These are phyloP conservation scores for Penicillium bovifimosum DNA, from an alignment of 495 filamentous ascomycete species.

Conservation along the genomic window DNA sequence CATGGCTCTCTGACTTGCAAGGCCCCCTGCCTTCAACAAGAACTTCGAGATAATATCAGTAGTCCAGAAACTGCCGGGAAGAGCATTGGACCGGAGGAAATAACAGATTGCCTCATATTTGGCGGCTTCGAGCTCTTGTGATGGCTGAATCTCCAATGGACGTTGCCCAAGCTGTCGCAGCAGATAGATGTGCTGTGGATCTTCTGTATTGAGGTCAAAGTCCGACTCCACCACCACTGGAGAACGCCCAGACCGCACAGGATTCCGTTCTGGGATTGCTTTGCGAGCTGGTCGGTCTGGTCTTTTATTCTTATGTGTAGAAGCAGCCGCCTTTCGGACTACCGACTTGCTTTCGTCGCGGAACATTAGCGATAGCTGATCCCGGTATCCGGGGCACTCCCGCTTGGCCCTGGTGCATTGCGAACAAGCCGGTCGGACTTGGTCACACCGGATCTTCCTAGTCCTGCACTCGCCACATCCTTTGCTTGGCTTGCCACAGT, in stretches of 20 bases:
- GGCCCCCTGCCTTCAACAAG: conserved; percentile 12
- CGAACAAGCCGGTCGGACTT: conserved; percentile 56
- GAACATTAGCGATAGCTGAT: conserved; percentile 64
- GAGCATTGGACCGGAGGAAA: conserved; percentile 39
- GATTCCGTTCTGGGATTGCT: conserved; percentile 20
- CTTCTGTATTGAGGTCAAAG: conserved; percentile 18
- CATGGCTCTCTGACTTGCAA: conserved; percentile 32
- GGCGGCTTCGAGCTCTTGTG: conserved; percentile 18
- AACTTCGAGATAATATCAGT: conserved; percentile 24
- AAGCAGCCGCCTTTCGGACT: conserved; percentile 55
- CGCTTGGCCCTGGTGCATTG: conserved; percentile 63
- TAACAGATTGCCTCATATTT: conserved; percentile 39
- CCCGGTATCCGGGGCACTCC: conserved; percentile 65
- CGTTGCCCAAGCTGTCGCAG: conserved; percentile 4
- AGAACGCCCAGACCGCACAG: neutral
- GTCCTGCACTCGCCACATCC: conserved; percentile 69
- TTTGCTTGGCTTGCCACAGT: conserved; percentile 67
- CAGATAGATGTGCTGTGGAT: conserved; percentile 11
- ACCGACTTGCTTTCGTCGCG: conserved; percentile 67
- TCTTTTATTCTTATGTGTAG: conserved; percentile 5
- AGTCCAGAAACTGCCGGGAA: conserved; percentile 32
- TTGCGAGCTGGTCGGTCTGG: conserved; percentile 10
- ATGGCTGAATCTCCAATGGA: conserved; percentile 22
- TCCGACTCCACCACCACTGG: conserved; percentile 4
- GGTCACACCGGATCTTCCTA: conserved; percentile 63